Base-by-base conservation (phyloP, 208 protist species). In the Acanthamoeba lugdunensis region DNA sequence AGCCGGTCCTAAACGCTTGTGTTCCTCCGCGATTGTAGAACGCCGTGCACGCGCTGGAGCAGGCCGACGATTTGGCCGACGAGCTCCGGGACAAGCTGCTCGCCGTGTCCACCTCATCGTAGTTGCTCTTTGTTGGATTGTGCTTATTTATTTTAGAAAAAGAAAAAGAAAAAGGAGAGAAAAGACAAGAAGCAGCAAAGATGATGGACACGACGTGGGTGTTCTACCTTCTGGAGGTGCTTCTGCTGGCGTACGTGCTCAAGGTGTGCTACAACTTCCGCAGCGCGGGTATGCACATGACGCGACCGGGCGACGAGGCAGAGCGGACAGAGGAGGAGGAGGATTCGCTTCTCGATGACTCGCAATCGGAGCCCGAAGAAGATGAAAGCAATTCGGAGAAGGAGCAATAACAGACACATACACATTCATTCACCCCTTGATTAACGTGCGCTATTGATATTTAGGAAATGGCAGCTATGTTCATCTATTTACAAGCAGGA, bases 241-340 rank as follows among this genome's bases (percentile, higher is more conserved):
- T 73, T 14, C 30, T 73, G 67, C 67, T 73, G 13, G 25, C 30
- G 2, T 73, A 73, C 67, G 67, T 73, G 67, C 28, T 41, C 11
- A 73, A 73, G 21, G 30, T 73, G 25, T 73, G 67, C 67, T 73
- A 73, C 67, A 73, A 73, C 67, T 73, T 73, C 67, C 30, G 30
- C 67, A 73, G 25, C 28, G 67, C 25, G 9, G 67, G 67, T 11
- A 73, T 73, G 67, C 67, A 73, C 25, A 73, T 73, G 67, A 73
- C 67, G 61, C 61, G 61, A 13, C 18, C 61, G 18, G 61, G 61
- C 18, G 61, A 67, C 61, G 61, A 28, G 61, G 61, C 18, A 11
- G 61, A 67, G 61, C 61, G 23, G 4, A 18, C 61, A 67, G 61
- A 67, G n/a, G 61, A 28, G 61, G 61, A 61, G 56, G 56, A 61